A percentile compares a stretch with the other conserved stretches of the same genome.
These are phyloP conservation scores for Plectosphaerella cucumerina DNA, from an alignment of 2,329 filamentous ascomycete species.

Conservation along the genomic window DNA sequence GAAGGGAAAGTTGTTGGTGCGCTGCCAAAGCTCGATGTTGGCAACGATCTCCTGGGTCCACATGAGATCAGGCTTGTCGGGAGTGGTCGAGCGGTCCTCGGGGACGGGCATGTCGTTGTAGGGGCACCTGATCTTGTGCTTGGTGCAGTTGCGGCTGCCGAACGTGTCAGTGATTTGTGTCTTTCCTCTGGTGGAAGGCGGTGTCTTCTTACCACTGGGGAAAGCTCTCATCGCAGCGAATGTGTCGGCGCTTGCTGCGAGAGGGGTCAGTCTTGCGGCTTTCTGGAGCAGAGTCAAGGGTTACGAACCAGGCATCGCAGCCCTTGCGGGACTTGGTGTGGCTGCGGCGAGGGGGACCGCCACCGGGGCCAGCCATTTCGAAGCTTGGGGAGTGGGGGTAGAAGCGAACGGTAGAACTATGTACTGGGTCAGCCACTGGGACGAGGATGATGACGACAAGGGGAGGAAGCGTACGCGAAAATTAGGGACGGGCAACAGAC, in stretches of 20 bases:
- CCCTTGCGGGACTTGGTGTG: slow-evolving; percentile 99
- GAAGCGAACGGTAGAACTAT: slow-evolving; percentile 25
- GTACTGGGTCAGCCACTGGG: slow-evolving; percentile 14
- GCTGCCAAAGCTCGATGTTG: slow-evolving; percentile 77
- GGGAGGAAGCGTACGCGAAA: slow-evolving; percentile 20
- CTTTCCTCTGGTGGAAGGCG: background rate
- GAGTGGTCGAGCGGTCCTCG: slow-evolving; percentile 57
- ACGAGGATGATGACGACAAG: background rate
- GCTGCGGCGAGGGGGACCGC: slow-evolving; percentile 84
- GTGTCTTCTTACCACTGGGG: slow-evolving; percentile 99
- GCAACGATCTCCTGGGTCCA: slow-evolving; percentile 84
- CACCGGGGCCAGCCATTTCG: slow-evolving; percentile 87
- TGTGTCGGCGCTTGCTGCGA: slow-evolving; percentile 80
- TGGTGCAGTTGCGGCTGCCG: slow-evolving; percentile 89
- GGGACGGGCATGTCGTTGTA: slow-evolving; percentile 84
- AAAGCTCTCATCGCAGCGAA: slow-evolving; percentile 95
- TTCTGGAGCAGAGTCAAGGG: background rate
- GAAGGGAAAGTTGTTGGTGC: slow-evolving; percentile 81
- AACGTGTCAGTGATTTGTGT: slow-evolving; percentile 15
- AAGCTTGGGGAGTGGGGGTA: slow-evolving; percentile 19
- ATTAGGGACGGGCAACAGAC: slow-evolving; percentile 19
- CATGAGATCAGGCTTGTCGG: slow-evolving; percentile 66
- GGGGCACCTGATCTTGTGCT: slow-evolving; percentile 97
- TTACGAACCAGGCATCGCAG: slow-evolving; percentile 78
- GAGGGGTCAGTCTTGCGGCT: background rate